Base-by-base conservation (phyloP, 305 asterid genomes). In the Coffea humblotiana region DNA sequence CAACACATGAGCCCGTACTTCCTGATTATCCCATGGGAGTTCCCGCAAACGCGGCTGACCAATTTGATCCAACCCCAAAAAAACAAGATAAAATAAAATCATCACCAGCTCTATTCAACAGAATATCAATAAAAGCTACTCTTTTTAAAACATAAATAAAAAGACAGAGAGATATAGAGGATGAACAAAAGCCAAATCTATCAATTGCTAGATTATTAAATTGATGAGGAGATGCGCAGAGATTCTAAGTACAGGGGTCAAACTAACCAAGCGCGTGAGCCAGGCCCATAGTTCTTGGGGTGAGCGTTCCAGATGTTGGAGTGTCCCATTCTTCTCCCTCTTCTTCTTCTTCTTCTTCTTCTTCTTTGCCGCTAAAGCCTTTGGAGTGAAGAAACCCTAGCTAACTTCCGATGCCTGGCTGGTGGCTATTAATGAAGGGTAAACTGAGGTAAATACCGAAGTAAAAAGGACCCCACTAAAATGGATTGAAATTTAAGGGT, bases 241-340 rank as follows among this genome's bases (percentile, higher is more conserved):
- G 32, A 15, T 29, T 64, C 15, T 2, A 2, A 19, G 21, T 25
- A 23, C 0, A 14, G 27, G 35, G 49, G 47, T 25, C 68, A 63
- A 72, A 49, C 54, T 49, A 9, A 82, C 88, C 88, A 85, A 23
- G 84, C 75, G 35, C 86, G 88, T 2, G 88, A 85, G 0, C 86
- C 88, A 40, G 88, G 86, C 16, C 88, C 86, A 48, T 82, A 85
- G 79, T 21, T 82, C 84, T 85, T 85, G 29, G 88, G 86, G 77
- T 83, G 88, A 35, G 88, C 81, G 77, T 85, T 85, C 86, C 88
- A 85, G 37, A 85, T 80, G 79, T 82, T 82, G 2, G 86, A 74
- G 77, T 85, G 86, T 27, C 88, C 86, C 86, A 85, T 80, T 27
- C 12, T 2, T 49, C 43, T 4, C 43, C 43, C 43, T 49, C 54